A percentile compares a stretch with the other conserved stretches of the same genome.
Evolutionary conservation across 345 rosid species (phyloP).

Genomic region (Salix purpurea): DNA sequence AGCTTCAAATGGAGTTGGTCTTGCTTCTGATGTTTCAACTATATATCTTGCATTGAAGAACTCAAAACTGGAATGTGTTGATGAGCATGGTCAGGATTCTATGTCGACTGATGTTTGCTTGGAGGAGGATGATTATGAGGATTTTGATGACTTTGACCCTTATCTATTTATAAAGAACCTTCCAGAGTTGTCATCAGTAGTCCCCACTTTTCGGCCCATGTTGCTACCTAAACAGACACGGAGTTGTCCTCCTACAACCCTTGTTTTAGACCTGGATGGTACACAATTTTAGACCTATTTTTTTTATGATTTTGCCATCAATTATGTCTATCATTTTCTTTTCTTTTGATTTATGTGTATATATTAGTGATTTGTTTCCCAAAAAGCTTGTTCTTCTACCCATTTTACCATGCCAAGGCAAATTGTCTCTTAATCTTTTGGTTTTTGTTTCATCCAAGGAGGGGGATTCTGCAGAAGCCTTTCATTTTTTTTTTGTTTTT

Average conservation of each 20-base stretch:
- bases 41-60: conserved; percentile 95
- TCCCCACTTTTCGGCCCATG: conserved; percentile 78
- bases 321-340: background rate
- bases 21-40: conserved; percentile 81
- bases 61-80: conserved; percentile 87
- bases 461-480: background rate
- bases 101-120: conserved; percentile 53
- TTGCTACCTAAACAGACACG: conserved; percentile 92
- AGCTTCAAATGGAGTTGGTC: conserved; percentile 48
- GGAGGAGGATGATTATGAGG: conserved; percentile 75
- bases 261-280: conserved; percentile 97
- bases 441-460: background rate
- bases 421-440: background rate
- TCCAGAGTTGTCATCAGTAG: conserved; percentile 79
- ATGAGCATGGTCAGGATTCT: conserved; percentile 80
- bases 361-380: background rate
- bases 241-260: conserved; percentile 91
- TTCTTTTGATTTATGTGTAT: background rate
- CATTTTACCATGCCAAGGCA: background rate
- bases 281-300: conserved; percentile 9
- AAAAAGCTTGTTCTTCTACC: background rate
- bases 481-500: background rate
- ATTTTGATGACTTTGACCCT: conserved; percentile 89
- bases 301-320: background rate
- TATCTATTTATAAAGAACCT: conserved; percentile 86